These are phyloP conservation scores for Teratosphaeria gauchensis DNA, from an alignment of 2,329 filamentous ascomycete genomes.

Conservation along the genomic window DNA sequence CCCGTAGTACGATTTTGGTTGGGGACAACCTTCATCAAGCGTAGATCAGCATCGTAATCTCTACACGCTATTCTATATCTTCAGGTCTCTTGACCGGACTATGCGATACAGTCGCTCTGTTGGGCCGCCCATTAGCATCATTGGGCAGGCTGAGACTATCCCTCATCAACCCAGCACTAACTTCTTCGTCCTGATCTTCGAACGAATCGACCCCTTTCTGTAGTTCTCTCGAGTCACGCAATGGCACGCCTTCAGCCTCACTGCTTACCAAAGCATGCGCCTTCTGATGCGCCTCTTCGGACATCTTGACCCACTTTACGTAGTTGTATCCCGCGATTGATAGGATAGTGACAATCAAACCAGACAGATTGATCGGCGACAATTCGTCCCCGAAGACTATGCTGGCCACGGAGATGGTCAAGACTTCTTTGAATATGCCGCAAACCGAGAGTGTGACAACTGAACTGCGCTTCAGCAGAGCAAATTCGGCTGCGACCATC, in stretches of 20 bases:
- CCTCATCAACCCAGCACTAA: constrained; percentile 3
- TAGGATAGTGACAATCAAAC: constrained; percentile 71
- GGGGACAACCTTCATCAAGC: no score
- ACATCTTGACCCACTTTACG: constrained; percentile 87
- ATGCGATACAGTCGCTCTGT: not conserved
- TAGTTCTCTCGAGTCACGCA: constrained; percentile 5
- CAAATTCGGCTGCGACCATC: constrained; percentile 96
- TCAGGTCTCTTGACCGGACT: constrained; percentile 39
- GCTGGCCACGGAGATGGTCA: constrained; percentile 84
- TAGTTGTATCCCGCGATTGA: constrained; percentile 90
- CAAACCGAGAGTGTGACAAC: constrained; percentile 95
- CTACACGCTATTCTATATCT: constrained; percentile 23
- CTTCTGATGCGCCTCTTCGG: constrained; percentile 55
- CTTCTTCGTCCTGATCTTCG: constrained; percentile 5
- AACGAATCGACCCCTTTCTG: constrained; percentile 3
- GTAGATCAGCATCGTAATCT: not conserved
- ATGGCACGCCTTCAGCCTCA: constrained; percentile 26
- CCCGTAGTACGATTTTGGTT: no score
- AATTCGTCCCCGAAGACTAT: constrained; percentile 81
- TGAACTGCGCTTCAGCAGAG: constrained; percentile 83
- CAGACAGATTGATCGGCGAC: constrained; percentile 77
- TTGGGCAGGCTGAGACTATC: constrained; percentile 4
- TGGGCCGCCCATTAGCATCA: not conserved
- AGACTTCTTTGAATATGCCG: constrained; percentile 97
- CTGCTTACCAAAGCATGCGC: constrained; percentile 31